These are phyloP conservation scores for Cordyceps fumosorosea DNA, from an alignment of 2,329 filamentous ascomycete genomes.

Conservation along the genomic window DNA sequence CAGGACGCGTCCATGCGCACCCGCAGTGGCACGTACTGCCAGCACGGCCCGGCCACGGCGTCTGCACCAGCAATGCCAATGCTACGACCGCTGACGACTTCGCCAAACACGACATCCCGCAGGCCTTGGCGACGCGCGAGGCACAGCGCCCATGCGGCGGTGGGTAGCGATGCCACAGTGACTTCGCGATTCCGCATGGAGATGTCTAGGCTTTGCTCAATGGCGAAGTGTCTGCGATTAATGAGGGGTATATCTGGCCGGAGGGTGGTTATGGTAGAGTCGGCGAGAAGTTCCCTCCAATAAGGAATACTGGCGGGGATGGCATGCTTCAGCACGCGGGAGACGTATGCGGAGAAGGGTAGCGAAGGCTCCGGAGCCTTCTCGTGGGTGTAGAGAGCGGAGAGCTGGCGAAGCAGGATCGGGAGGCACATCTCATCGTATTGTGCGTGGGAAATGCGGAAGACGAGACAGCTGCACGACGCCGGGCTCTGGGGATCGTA, in stretches of 20 bases:
- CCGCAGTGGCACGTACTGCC: slow-evolving; percentile 60
- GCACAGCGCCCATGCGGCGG: slow-evolving; percentile 59
- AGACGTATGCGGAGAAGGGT: slow-evolving; percentile 41
- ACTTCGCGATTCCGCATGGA: slow-evolving; percentile 44
- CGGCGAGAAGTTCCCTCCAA: slow-evolving; percentile 53
- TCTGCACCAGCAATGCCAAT: slow-evolving; percentile 44
- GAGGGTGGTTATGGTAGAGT: slow-evolving; percentile 43
- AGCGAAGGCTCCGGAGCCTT: slow-evolving; percentile 23
- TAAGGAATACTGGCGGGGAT: slow-evolving; percentile 49
- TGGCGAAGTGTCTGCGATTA: slow-evolving; percentile 33
- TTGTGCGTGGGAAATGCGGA: slow-evolving; percentile 62
- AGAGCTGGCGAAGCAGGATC: slow-evolving; percentile 54
- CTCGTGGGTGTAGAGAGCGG: slow-evolving; percentile 34
- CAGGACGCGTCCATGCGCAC: slow-evolving; percentile 45
- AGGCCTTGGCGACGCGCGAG: slow-evolving; percentile 47
- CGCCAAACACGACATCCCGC: slow-evolving; percentile 57
- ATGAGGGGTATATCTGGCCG: slow-evolving; percentile 32
- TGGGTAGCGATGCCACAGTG: slow-evolving; percentile 59
- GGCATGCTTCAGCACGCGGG: slow-evolving; percentile 33
- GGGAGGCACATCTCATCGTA: slow-evolving; percentile 64
- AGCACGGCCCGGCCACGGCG: slow-evolving; percentile 56
- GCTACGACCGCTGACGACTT: slow-evolving; percentile 59
- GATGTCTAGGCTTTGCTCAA: slow-evolving; percentile 38
- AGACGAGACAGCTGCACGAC: slow-evolving; percentile 39
- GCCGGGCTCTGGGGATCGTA: slow-evolving; percentile 22